Evolutionary conservation across 805 yeast species (phyloP).

Genomic region (Debaryomyces maramus): DNA sequence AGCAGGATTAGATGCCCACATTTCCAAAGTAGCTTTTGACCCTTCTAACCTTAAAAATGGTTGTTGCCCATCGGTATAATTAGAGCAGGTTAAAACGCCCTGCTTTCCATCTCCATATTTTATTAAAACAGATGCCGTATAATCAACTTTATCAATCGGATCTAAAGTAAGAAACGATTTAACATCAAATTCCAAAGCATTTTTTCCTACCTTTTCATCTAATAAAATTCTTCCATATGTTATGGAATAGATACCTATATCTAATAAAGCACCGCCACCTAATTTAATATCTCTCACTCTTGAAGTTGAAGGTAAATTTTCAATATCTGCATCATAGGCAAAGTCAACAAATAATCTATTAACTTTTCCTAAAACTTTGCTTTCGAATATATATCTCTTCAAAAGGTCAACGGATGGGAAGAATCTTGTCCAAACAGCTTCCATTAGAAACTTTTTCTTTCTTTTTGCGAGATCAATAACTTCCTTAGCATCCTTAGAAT

Average conservation of each 20-base stretch:
- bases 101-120: conserved; percentile 42
- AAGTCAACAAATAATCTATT: conserved; percentile 46
- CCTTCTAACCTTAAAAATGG: conserved; percentile 38
- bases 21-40: conserved; percentile 30
- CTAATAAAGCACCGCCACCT: conserved; percentile 60
- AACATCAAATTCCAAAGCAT: conserved; percentile 24
- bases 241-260: conserved; percentile 53
- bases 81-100: conserved; percentile 36
- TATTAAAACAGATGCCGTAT: conserved; percentile 36
- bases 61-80: conserved; percentile 24
- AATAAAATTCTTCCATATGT: conserved; percentile 46
- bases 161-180: conserved; percentile 37
- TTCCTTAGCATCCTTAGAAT: conserved; percentile 42
- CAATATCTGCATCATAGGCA: conserved; percentile 35
- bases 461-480: conserved; percentile 44
- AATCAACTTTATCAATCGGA: conserved; percentile 42
- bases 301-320: conserved; percentile 26
- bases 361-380: conserved; percentile 48
- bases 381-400: conserved; percentile 35
- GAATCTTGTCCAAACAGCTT: conserved; percentile 59
- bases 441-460: conserved; percentile 52
- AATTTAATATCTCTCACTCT: conserved; percentile 45
- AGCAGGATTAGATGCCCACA: conserved; percentile 35
- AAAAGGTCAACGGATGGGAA: conserved; percentile 46
- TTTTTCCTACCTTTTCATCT: conserved; percentile 32